A percentile compares a stretch with the other conserved stretches of the same genome.
Conservation (phyloP, 2,329 filamentous ascomycete species). For the Hirsutella rhossiliensis region DNA sequence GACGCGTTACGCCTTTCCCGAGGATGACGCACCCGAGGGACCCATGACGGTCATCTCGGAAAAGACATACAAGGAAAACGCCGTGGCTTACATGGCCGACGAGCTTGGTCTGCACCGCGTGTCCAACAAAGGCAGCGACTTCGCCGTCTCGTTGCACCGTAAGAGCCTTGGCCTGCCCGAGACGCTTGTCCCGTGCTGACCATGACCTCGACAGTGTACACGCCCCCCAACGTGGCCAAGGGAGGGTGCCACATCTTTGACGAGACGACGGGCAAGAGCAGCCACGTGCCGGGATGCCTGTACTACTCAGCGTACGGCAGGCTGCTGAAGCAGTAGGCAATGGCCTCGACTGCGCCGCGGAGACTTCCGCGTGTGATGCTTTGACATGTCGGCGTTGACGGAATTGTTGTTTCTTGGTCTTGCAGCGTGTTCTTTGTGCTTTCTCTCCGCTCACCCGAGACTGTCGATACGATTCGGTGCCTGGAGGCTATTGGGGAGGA, state of each 20-base stretch:
- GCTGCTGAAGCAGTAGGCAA: slow-evolving; percentile 26
- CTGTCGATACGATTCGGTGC: not conserved
- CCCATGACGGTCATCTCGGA: slow-evolving; percentile 55
- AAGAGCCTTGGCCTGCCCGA: slow-evolving; percentile 17
- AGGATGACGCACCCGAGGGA: slow-evolving; percentile 28
- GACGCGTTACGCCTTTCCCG: slow-evolving; percentile 67
- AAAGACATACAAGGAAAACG: slow-evolving; percentile 54
- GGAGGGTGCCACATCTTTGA: slow-evolving; percentile 76
- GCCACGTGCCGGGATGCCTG: slow-evolving; percentile 56
- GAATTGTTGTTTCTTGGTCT: not conserved
- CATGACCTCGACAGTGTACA: slow-evolving; percentile 47
- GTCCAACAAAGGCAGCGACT: slow-evolving; percentile 60
- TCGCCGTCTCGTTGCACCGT: slow-evolving; percentile 75
- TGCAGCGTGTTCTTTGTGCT: not conserved
- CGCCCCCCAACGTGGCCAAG: slow-evolving; percentile 77
- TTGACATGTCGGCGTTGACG: not conserved
- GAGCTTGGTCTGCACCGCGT: slow-evolving; percentile 78
- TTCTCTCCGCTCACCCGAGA: not conserved
- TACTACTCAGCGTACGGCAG: slow-evolving; percentile 57
- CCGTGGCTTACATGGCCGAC: slow-evolving; percentile 86
- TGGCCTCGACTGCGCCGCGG: not conserved
- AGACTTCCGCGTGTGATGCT: not conserved
- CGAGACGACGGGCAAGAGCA: slow-evolving; percentile 59
- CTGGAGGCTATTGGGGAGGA: not conserved
- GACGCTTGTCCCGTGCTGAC: slow-evolving; percentile 21